A percentile compares a stretch with the other conserved stretches of the same genome.
These are phyloP conservation scores for Mollisia scopiformis DNA, from an alignment of 2,329 filamentous ascomycete genomes.

Conservation along the genomic window DNA sequence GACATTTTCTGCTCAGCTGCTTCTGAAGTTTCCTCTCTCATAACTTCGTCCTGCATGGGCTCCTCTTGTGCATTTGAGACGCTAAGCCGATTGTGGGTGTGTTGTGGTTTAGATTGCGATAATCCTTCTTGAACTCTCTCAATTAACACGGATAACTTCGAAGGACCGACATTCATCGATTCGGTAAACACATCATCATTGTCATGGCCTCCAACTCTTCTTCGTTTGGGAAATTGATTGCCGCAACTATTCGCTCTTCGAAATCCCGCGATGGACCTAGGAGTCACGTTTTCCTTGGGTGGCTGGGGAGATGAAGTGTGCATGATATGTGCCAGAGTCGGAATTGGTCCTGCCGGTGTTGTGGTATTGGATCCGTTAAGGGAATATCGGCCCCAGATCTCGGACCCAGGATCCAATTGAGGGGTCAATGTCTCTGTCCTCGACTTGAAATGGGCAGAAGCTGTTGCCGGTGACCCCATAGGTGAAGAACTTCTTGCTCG, in stretches of 20 bases:
- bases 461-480: conserved; percentile 57
- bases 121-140: conserved; percentile 63
- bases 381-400: conserved; percentile 78
- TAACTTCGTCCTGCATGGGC: not conserved
- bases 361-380: conserved; percentile 42
- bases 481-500: conserved; percentile 77
- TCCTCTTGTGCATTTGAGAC: not conserved
- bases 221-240: conserved; percentile 71
- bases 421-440: conserved; percentile 54
- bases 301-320: conserved; percentile 72
- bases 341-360: conserved; percentile 38
- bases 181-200: conserved; percentile 40
- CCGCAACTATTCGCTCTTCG: conserved; percentile 71
- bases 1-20: conserved; percentile 1
- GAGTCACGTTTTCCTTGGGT: conserved; percentile 44
- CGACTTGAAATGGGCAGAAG: conserved; percentile 37
- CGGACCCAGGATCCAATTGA: conserved; percentile 71
- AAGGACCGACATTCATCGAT: conserved; percentile 49
- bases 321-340: conserved; percentile 66
- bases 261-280: conserved; percentile 51
- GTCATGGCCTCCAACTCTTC: conserved; percentile 51
- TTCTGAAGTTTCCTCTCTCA: not conserved
- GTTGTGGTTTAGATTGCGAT: conserved; percentile 32
- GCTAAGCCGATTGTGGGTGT: not conserved
- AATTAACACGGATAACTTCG: conserved; percentile 63